A percentile compares a stretch with the other conserved stretches of the same genome.
phyloP scores from a whole-genome alignment of 768 basidiomycete species.

The Chalciporus sphaerocephalus region DNA sequence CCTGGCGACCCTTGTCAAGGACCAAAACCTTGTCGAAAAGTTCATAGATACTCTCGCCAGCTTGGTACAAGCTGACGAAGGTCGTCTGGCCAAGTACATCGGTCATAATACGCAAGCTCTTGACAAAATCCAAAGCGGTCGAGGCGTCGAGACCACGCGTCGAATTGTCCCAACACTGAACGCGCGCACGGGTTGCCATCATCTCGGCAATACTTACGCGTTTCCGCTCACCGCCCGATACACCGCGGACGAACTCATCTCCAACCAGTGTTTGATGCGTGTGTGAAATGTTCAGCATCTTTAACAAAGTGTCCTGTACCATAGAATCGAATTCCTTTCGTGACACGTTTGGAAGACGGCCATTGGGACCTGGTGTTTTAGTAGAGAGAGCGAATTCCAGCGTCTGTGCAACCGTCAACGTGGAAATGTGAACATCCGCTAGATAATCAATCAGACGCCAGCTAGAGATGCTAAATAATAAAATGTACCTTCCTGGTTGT shows the following conservation, averaged over 20 bases:
- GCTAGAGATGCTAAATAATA: background rate
- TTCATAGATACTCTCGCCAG: conserved; percentile 60
- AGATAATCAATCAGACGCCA: background rate
- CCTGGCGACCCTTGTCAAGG: conserved; percentile 51
- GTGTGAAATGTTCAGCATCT: background rate
- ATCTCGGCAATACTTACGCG: conserved; percentile 78
- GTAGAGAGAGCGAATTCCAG: conserved; percentile 51
- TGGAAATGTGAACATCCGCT: conserved; percentile 45
- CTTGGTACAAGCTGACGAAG: conserved; percentile 84
- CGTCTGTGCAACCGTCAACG: conserved; percentile 45
- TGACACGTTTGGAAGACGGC: background rate
- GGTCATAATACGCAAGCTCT: conserved; percentile 59
- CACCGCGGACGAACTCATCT: conserved; percentile 69
- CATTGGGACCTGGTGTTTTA: conserved; percentile 37
- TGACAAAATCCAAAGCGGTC: conserved; percentile 71
- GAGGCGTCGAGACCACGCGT: conserved; percentile 64
- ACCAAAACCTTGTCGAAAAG: conserved; percentile 69
- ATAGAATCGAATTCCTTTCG: background rate
- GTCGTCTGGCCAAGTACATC: conserved; percentile 53
- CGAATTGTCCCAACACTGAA: conserved; percentile 77
- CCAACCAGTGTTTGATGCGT: conserved; percentile 60
- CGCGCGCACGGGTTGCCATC: conserved; percentile 54
- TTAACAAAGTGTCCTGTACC: background rate
- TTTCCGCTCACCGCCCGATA: conserved; percentile 76
- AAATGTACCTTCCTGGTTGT: conserved; percentile 35